phyloP scores from a whole-genome alignment of 495 filamentous ascomycete genomes.

The Pseudotulostoma volvatum region DNA sequence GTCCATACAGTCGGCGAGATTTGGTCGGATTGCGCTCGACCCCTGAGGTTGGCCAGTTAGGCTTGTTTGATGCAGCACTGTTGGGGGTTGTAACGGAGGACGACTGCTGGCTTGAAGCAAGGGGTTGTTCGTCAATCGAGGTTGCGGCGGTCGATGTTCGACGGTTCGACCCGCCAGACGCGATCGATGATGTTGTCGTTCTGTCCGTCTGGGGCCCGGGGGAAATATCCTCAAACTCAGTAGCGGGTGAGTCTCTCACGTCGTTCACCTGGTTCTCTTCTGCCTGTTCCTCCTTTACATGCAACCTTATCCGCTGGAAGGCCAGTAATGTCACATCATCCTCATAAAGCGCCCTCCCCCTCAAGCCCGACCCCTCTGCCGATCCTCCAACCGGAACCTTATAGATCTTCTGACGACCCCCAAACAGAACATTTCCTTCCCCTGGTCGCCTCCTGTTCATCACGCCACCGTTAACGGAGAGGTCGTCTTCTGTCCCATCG shows the following conservation, averaged over 20 bases:
- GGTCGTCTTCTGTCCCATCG: constrained; percentile 56
- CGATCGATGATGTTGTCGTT: constrained; percentile 76
- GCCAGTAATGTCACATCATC: constrained; percentile 66
- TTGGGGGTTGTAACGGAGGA: constrained; percentile 1
- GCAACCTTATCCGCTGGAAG: constrained; percentile 57
- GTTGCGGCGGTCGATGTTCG: constrained; percentile 83
- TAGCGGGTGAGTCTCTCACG: constrained; percentile 6
- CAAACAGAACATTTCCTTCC: constrained; percentile 90
- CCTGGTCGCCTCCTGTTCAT: constrained; percentile 71
- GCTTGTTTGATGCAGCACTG: background rate
- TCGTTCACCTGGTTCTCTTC: constrained; percentile 10
- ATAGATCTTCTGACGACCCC: constrained; percentile 90
- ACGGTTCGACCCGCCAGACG: constrained; percentile 50
- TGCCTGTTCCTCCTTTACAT: constrained; percentile 33
- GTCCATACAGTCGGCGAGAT: constrained; percentile 68
- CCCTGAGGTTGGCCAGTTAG: constrained; percentile 9
- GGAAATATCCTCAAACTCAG: constrained; percentile 40
- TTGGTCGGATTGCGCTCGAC: constrained; percentile 41
- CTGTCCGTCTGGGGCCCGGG: constrained; percentile 56
- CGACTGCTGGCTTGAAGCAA: constrained; percentile 18
- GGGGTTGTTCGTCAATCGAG: constrained; percentile 64
- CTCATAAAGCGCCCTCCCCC: constrained; percentile 63
- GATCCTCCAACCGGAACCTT: constrained; percentile 52
- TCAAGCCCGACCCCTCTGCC: constrained; percentile 31
- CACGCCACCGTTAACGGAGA: constrained; percentile 44